A percentile compares a stretch with the other conserved stretches of the same genome.
phyloP scores from a whole-genome alignment of 208 protist species.

The Crithidia acanthocephali region DNA sequence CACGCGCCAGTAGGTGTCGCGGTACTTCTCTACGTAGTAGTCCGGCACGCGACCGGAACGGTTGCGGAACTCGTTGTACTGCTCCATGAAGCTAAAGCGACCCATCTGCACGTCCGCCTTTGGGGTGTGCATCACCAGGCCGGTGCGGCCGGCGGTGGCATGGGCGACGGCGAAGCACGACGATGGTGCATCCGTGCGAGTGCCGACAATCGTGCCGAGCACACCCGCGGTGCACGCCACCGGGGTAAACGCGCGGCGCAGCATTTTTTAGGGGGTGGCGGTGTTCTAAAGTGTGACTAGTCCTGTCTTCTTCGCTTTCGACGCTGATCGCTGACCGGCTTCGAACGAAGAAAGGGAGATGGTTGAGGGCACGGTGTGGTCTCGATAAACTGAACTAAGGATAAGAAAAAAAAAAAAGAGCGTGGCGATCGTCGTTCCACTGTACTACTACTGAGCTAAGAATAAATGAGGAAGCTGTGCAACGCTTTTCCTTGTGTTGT shows the following conservation, averaged over 20 bases:
- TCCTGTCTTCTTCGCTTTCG: neutral
- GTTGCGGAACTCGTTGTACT: constrained; percentile 90
- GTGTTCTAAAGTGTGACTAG: too few relatives aligned
- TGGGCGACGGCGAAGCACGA: constrained; percentile 17
- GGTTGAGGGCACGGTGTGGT: neutral
- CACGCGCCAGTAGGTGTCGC: constrained; percentile 88
- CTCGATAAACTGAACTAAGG: neutral
- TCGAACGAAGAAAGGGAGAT: neutral
- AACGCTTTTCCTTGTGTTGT: too few relatives aligned
- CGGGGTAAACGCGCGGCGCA: constrained; percentile 34
- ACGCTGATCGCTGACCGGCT: too few relatives aligned
- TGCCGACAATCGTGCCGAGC: constrained; percentile 24
- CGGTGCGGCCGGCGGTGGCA: constrained; percentile 15
- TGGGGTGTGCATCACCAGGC: constrained; percentile 72
- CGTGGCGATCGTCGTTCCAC: neutral
- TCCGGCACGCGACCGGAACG: constrained; percentile 82
- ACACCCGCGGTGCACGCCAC: constrained; percentile 8
- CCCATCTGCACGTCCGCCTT: constrained; percentile 81
- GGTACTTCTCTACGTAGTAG: constrained; percentile 83
- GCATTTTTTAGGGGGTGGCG: too few relatives aligned
- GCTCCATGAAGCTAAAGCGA: constrained; percentile 81
- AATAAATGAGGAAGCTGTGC: too few relatives aligned
- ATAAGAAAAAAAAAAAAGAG: constrained; percentile 5
- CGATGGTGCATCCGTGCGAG: neutral
- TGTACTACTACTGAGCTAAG: too few relatives aligned